Evolutionary conservation across 768 basidiomycete species (phyloP), one percentile per base, ranked within the genome.

Genomic region (Imleria badia): DNA sequence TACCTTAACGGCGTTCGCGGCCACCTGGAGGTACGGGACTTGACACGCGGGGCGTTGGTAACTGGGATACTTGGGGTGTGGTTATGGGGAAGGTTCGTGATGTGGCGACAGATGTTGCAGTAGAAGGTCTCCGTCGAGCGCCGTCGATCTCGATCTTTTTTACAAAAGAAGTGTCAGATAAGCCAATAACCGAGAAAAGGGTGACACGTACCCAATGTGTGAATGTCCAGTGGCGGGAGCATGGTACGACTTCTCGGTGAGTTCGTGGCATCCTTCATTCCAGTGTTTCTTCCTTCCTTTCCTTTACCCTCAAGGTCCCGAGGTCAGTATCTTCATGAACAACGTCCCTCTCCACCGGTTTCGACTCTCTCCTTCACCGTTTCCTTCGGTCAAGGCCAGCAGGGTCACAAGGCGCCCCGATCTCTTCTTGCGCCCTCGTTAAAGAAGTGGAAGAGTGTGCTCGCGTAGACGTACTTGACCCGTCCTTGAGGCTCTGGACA

Each of bases 1-100:
- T 75, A 61, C 91, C 91, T 73, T 87, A 93, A 44, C 91, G 78
- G 19, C 85, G 72, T 80, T 81, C 65, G 64, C 83, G 69, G 62
- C 77, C 60, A 50, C 63, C 66, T 33, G 38, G 54, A 33, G 63
- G 59, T 26, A 66, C 55, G 20, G 79, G 77, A 54, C 78, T 79
- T 2, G 83, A 83, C 14, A 72, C 72, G 56, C 75, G 78, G 20
- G 85, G 83, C 12, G 80, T 81, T 5, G 79, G 79, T 56, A 78
- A 65, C 51, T 75, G 73, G 14, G 76, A 74, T 49, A 66, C 57
- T 48, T 66, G 66, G 1, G 65, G 61, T 5, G 66, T 70, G 26
- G 65, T 69, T 1, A 69, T 58, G 3, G 82, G 52, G 55, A 74
- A 74, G n/a, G 70, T 73, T 26, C 75, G 74, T 17, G 71, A 69